phyloP scores from a whole-genome alignment of 2,329 filamentous ascomycete species.

The Elsinoe ampelina region DNA sequence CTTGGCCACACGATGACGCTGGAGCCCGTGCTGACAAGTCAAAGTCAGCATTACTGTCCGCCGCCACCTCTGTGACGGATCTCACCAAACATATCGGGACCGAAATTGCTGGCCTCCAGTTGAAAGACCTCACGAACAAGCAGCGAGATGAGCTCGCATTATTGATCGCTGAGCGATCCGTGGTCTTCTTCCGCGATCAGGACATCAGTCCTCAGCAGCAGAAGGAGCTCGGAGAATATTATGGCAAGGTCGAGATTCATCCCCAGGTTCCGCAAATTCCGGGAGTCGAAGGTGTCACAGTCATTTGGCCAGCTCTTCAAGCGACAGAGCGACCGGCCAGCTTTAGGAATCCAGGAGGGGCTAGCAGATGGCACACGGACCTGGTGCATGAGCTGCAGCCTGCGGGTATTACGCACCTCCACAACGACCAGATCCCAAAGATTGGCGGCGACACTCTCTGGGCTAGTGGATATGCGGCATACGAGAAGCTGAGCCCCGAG shows the following conservation, averaged over 20 bases:
- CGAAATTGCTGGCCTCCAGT: conserved; percentile 54
- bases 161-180: conserved; percentile 53
- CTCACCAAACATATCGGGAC: conserved; percentile 55
- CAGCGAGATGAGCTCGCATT: conserved; percentile 55
- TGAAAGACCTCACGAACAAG: conserved; percentile 51
- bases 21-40: conserved; percentile 47
- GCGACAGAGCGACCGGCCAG: conserved; percentile 51
- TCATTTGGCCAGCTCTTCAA: conserved; percentile 61
- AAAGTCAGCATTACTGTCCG: conserved; percentile 51
- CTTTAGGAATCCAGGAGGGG: conserved; percentile 59
- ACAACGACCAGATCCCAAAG: conserved; percentile 23
- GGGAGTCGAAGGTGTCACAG: conserved; percentile 49
- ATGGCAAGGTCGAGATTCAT: conserved; percentile 58
- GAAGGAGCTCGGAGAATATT: conserved; percentile 53
- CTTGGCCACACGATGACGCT: conserved; percentile 46
- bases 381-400: conserved; percentile 63
- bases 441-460: conserved; percentile 64
- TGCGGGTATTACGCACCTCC: conserved; percentile 41
- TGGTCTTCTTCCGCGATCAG: conserved; percentile 60
- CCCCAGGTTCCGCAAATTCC: conserved; percentile 64
- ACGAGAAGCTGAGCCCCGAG: conserved; percentile 61
- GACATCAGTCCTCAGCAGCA: conserved; percentile 53
- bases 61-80: conserved; percentile 54
- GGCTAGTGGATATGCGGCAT: conserved; percentile 61
- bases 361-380: conserved; percentile 61